A percentile compares a stretch with the other conserved stretches of the same genome.
Evolutionary conservation across 1,284 basidiomycete genomes (phyloP).

Genomic region (Nidula niveotomentosa): DNA sequence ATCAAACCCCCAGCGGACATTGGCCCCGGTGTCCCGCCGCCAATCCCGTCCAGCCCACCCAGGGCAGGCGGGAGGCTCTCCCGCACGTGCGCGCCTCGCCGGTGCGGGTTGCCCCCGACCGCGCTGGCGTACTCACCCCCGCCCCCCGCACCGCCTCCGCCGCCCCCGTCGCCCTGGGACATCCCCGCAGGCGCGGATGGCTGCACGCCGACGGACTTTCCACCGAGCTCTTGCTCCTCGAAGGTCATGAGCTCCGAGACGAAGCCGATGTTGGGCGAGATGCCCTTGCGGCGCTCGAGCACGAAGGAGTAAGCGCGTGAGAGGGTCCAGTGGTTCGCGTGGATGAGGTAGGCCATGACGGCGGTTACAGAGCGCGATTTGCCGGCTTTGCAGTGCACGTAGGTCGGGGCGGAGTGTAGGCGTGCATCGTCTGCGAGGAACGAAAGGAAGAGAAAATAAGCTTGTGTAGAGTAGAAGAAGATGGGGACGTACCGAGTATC

Average conservation of each 20-base stretch:
- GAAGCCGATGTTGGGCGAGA: constrained; percentile 98
- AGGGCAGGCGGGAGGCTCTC: constrained; percentile 76
- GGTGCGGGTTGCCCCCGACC: constrained; percentile 17
- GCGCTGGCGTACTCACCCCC: constrained; percentile 8
- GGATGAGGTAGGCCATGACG: constrained; percentile 96
- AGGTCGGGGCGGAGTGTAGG: constrained; percentile 84
- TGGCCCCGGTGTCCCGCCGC: constrained; percentile 26
- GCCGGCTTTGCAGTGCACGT: constrained; percentile 96
- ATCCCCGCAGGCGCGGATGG: constrained; percentile 29
- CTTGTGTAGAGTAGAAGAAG: too few relatives aligned
- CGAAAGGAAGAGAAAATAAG: constrained; percentile 1
- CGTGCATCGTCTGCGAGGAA: constrained; percentile 78
- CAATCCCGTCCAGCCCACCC: constrained; percentile 19
- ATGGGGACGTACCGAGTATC: constrained; percentile 68
- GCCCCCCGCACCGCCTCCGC: constrained; percentile 25
- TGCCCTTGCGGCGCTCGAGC: constrained; percentile 85
- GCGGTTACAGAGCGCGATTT: constrained; percentile 97
- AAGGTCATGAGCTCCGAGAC: constrained; percentile 97
- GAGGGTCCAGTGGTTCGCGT: constrained; percentile 94
- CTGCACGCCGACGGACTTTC: constrained; percentile 77
- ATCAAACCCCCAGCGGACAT: constrained; percentile 36
- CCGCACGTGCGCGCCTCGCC: constrained; percentile 60
- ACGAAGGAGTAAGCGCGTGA: constrained; percentile 91
- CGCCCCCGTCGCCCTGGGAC: constrained; percentile 37
- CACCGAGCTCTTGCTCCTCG: constrained; percentile 87